These are phyloP conservation scores for Mucor piriformis DNA, from an alignment of 371 early-diverging fungal genomes.

Conservation along the genomic window DNA sequence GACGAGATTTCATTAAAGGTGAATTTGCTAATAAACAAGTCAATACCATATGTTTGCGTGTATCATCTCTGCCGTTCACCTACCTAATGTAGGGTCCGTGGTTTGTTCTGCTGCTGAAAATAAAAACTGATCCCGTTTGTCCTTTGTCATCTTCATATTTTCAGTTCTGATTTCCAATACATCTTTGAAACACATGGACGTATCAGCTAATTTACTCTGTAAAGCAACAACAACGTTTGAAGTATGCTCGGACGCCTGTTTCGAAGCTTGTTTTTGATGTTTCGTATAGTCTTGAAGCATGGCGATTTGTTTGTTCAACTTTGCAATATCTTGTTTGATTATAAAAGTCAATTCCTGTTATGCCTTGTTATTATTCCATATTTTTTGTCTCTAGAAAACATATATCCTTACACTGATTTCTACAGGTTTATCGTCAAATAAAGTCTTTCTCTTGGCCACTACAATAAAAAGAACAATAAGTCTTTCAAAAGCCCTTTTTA, in stretches of 20 bases:
- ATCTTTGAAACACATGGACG: constrained; percentile 89
- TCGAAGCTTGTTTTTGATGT: constrained; percentile 53
- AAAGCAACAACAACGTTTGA: constrained; percentile 89
- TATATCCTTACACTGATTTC: constrained; percentile 65
- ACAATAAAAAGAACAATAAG: neutral
- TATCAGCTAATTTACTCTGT: constrained; percentile 89
- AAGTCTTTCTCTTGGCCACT: constrained; percentile 77
- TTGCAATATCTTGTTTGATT: constrained; percentile 95
- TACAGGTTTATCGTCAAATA: constrained; percentile 76
- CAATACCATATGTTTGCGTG: neutral
- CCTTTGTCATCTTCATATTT: constrained; percentile 78
- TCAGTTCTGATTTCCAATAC: constrained; percentile 89
- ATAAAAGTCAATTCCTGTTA: constrained; percentile 86
- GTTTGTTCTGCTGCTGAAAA: constrained; percentile 47
- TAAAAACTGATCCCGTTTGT: constrained; percentile 66
- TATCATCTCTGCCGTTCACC: neutral
- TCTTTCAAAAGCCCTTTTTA: neutral
- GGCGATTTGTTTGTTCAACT: constrained; percentile 88
- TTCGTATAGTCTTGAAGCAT: constrained; percentile 73
- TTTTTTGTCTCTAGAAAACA: constrained; percentile 6
- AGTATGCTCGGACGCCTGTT: constrained; percentile 90
- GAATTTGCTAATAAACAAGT: constrained; percentile 48
- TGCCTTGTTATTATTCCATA: neutral
- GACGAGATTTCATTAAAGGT: constrained; percentile 59
- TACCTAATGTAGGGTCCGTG: constrained; percentile 37